phyloP scores from a whole-genome alignment of 305 asterid genomes.

The Plantago coronopus region DNA sequence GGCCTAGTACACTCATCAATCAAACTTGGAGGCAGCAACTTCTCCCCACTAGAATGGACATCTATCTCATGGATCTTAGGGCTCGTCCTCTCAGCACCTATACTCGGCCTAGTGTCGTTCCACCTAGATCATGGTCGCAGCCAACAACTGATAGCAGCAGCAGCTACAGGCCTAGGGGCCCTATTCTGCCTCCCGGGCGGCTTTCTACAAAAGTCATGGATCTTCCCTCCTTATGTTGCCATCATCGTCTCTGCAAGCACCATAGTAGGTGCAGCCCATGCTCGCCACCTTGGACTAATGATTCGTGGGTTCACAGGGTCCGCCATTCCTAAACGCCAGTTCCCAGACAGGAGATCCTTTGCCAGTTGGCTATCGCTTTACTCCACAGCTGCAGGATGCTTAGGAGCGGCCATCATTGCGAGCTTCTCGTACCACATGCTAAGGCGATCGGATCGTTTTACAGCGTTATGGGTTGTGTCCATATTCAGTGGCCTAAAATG shows the following conservation, averaged over 20 bases:
- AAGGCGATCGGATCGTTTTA: slow-evolving; percentile 55
- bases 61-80: slow-evolving; percentile 80
- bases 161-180: slow-evolving; percentile 71
- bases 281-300: slow-evolving; percentile 78
- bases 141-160: slow-evolving; percentile 65
- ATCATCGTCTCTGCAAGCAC: slow-evolving; percentile 65
- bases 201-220: slow-evolving; percentile 61
- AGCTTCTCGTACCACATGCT: slow-evolving; percentile 74
- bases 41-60: slow-evolving; percentile 79
- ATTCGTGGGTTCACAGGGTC: slow-evolving; percentile 63
- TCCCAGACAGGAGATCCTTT: slow-evolving; percentile 46
- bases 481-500: slow-evolving; percentile 81
- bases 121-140: slow-evolving; percentile 63
- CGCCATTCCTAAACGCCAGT: slow-evolving; percentile 34
- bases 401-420: slow-evolving; percentile 69
- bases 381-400: slow-evolving; percentile 68
- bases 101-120: slow-evolving; percentile 52
- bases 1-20: slow-evolving; percentile 49
- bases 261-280: slow-evolving; percentile 55
- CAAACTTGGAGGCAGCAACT: slow-evolving; percentile 34
- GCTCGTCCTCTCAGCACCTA: slow-evolving; percentile 63
- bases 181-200: slow-evolving; percentile 90
- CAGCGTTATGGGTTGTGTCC: slow-evolving; percentile 76
- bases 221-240: slow-evolving; percentile 70
- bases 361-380: slow-evolving; percentile 68